Base-by-base conservation (phyloP, 768 basidiomycete species). In the Bullera alba region DNA sequence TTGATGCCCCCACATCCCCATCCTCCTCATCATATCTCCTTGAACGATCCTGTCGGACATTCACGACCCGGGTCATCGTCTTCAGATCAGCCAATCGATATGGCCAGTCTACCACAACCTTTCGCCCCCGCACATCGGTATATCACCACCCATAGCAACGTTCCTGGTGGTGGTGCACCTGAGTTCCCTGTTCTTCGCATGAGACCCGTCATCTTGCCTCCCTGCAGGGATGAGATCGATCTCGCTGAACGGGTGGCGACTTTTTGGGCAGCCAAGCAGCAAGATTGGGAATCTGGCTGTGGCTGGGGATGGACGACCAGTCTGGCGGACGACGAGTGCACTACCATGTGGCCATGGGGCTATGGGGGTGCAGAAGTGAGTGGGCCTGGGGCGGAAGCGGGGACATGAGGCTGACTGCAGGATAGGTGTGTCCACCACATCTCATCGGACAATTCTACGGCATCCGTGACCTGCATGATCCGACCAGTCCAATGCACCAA, bases 231-330 rank as follows among this genome's bases (percentile, higher is more conserved):
- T 29, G 54, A 60, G 49, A 62, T 71, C 19, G 58, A 68, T 19
- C 25, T 71, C 2, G 63, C 60, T 6, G 69, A 71, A 34, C 35
- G 69, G n/a, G 52, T 56, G 2, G 53, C 56, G 50, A 57, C 61
- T 0, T 71, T 71, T 43, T 71, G 69, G 69, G 65, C 65, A n/a
- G 62, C 65, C 2, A 71, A 71, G 46, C 38, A 39, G 54, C 60
- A 66, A 29, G 69, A 71, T 46, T 71, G 67, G 66, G 55, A 51
- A 27, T 54, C 60, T 1, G 52, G 56, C 0, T 47, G 58, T 1
- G 58, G 65, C 2, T 68, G 62, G 60, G 69, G 69, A 15, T 71
- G 69, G 69, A 44, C 60, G 4, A n/a, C 53, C 16, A 50, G 53
- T 10, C n/a, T 71, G 45, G 51, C 41, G 2, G 69, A 68, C 46